These are phyloP conservation scores for Backusella morwellensis DNA, from an alignment of 192 early-diverging fungal species.

Conservation along the genomic window DNA sequence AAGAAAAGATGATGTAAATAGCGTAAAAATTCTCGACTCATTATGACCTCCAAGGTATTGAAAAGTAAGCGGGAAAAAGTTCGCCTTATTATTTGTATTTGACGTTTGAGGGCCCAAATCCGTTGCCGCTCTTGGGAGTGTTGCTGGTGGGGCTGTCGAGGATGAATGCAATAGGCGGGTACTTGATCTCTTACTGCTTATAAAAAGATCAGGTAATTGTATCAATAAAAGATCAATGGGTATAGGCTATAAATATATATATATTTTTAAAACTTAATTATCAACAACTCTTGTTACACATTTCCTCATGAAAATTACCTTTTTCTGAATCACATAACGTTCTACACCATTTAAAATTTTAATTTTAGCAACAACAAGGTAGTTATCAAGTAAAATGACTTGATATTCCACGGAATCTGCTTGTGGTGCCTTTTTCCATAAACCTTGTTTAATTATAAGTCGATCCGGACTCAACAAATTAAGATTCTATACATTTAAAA, in stretches of 20 bases:
- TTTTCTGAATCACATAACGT: conserved; percentile 59
- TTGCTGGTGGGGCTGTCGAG: not conserved
- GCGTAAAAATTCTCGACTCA: conserved; percentile 41
- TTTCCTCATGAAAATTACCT: conserved; percentile 21
- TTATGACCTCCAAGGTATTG: conserved; percentile 70
- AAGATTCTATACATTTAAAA: conserved; percentile 57
- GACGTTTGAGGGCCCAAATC: not conserved
- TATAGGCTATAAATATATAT: conserved; percentile 55
- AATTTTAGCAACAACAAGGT: conserved; percentile 70
- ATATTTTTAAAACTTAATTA: not conserved
- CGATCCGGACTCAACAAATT: conserved; percentile 69
- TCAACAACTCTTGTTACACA: not conserved
- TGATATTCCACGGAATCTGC: conserved; percentile 65
- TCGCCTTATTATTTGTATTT: conserved; percentile 19
- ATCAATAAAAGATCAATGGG: conserved; percentile 74
- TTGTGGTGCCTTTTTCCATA: conserved; percentile 59
- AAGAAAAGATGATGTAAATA: conserved; percentile 73
- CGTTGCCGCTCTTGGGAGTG: conserved; percentile 33
- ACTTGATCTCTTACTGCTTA: conserved; percentile 12
- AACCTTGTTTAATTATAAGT: conserved; percentile 77
- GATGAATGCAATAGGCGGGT: conserved; percentile 16
- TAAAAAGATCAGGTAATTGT: conserved; percentile 12
- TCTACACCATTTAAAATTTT: conserved; percentile 47
- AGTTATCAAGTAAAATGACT: conserved; percentile 89
- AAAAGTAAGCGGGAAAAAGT: conserved; percentile 73